Evolutionary conservation across 345 rosid genomes (phyloP), one percentile per base, ranked within the genome.

Genomic region (Durio zibethinus): DNA sequence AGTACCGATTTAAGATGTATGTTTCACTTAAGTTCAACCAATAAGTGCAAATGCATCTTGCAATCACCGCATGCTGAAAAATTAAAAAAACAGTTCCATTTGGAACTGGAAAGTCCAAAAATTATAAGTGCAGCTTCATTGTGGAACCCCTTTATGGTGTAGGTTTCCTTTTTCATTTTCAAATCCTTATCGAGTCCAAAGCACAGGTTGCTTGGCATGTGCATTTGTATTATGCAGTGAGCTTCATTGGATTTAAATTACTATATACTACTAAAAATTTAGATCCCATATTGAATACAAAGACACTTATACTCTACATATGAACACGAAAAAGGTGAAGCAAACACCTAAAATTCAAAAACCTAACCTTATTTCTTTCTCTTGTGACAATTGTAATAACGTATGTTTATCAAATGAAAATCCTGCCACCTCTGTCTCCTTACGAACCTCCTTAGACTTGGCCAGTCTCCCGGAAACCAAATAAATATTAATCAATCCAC

Each of bases 371-470:
- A 78, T 70, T 75, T 77, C 84, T 35, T 76, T 75, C 76, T 89
- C 82, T 78, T 81, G 86, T 76, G 79, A 78, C 78, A 88, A 74
- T 73, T 77, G 71, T 27, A 78, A 68, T 10, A 47, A 76, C 40
- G 85, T 82, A 42, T 82, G 82, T 50, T 64, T 67, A 60, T 90
- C 91, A 80, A 89, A 80, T 75, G 85, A 86, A 72, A 93, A 87
- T 43, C 99, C 99, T 38, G 93, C 89, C 85, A 85, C 84, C 84
- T 88, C 94, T 38, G 88, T 90, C 82, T 93, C 98, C 82, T 86
- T 91, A 52, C 86, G 79, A 31, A 91, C 76, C 83, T 87, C 92
- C 86, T 78, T 91, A 60, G 89, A 89, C 85, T 93, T 95, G 4
- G 88, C 87, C 57, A 89, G 73, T 75, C 97, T 86, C 47, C 98